phyloP scores from a whole-genome alignment of 306 rosid genomes.

The Cucumis hystrix region DNA sequence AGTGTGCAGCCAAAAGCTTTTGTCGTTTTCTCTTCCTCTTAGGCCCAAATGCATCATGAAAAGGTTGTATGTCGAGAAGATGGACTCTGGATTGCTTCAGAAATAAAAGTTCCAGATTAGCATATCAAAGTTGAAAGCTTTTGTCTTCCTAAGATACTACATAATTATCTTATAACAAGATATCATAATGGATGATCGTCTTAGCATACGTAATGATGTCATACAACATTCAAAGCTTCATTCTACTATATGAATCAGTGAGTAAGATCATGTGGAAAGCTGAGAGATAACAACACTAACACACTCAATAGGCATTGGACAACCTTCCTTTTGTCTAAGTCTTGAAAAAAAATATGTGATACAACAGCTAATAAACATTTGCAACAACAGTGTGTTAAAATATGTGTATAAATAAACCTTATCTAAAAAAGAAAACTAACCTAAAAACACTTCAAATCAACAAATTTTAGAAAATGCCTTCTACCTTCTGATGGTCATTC shows the following conservation, averaged over 20 bases:
- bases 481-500: constrained; percentile 76
- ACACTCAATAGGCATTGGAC: not conserved
- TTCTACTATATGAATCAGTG: not conserved
- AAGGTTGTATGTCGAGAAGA: constrained; percentile 82
- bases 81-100: constrained; percentile 87
- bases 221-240: not conserved
- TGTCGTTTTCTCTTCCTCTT: constrained; percentile 83
- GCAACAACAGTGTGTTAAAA: not conserved
- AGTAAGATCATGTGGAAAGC: not conserved
- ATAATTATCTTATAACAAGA: not conserved
- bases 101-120: constrained; percentile 11
- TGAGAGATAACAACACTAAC: not conserved
- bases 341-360: not conserved
- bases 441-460: not conserved
- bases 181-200: not conserved
- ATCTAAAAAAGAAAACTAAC: not conserved
- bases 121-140: not conserved
- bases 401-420: not conserved
- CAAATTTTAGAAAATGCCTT: not conserved
- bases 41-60: constrained; percentile 73
- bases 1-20: constrained; percentile 54
- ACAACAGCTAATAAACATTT: not conserved
- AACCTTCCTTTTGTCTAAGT: not conserved
- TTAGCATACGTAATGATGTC: not conserved
- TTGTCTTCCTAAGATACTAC: not conserved